phyloP scores from a whole-genome alignment of 768 basidiomycete species.

The Myochromella boudieri region DNA sequence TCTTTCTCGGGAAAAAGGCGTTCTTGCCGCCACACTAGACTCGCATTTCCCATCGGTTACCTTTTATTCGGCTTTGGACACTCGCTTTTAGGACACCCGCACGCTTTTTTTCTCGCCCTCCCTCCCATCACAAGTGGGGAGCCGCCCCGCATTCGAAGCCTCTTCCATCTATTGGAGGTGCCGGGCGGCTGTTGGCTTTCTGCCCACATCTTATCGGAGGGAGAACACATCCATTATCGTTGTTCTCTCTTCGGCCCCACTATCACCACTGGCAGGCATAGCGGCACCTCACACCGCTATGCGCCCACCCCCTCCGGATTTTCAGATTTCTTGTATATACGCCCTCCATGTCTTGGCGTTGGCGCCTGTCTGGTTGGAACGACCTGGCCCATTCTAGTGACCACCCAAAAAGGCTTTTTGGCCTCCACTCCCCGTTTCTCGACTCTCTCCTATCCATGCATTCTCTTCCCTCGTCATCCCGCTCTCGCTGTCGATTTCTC shows the following conservation, averaged over 20 bases:
- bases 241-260: background rate
- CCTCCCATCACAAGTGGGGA: background rate
- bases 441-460: background rate
- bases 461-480: background rate
- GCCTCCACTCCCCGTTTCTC: background rate
- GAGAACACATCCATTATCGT: background rate
- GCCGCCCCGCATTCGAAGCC: too few species aligned
- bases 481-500: too few species aligned
- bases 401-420: background rate
- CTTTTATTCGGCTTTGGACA: conserved; percentile 16
- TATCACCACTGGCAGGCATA: background rate
- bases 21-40: conserved; percentile 7
- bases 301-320: background rate
- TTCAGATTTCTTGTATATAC: conserved; percentile 2
- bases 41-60: conserved; percentile 2
- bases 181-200: background rate
- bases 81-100: conserved; percentile 21
- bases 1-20: conserved; percentile 2
- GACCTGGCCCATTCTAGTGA: background rate
- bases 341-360: background rate
- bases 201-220: background rate
- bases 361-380: too few species aligned
- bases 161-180: background rate
- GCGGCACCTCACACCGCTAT: background rate
- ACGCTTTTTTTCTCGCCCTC: conserved; percentile 3